These are phyloP conservation scores for Babesia ovis DNA, from an alignment of 169 alveolate genomes.

Conservation along the genomic window DNA sequence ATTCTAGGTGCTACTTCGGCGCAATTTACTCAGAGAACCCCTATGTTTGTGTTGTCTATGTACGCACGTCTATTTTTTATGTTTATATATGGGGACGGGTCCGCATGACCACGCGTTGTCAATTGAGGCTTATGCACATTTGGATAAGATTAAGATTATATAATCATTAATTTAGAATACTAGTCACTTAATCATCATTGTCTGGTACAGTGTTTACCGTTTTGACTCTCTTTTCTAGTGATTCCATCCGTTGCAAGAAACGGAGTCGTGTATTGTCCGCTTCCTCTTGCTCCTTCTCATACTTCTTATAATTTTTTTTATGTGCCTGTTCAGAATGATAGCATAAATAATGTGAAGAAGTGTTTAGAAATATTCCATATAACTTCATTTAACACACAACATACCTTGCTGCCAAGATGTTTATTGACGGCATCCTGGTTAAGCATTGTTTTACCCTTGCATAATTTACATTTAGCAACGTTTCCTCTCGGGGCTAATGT, in stretches of 20 bases:
- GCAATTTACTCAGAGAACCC: neutral
- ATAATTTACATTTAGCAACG: constrained; percentile 51
- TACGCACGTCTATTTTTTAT: neutral
- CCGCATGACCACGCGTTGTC: neutral
- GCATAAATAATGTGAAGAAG: neutral
- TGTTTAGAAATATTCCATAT: neutral
- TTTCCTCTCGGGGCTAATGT: constrained; percentile 32
- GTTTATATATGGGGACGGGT: constrained; percentile 1
- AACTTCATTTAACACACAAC: neutral
- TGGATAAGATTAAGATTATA: neutral
- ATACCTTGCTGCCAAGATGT: constrained; percentile 65
- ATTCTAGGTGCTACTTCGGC: constrained; percentile 7
- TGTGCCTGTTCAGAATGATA: constrained; percentile 27
- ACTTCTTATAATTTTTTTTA: neutral
- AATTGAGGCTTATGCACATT: no score
- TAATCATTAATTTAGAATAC: neutral
- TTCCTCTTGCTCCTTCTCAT: neutral
- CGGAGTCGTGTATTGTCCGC: constrained; percentile 19
- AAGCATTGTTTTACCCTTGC: constrained; percentile 56
- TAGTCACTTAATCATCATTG: neutral
- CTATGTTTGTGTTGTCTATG: neutral
- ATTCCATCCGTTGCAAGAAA: constrained; percentile 46
- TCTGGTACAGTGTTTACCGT: neutral
- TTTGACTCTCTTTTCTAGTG: constrained; percentile 2
- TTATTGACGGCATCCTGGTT: constrained; percentile 59